phyloP scores from a whole-genome alignment of 192 early-diverging fungal species.

The Anaeromyces robustus region DNA sequence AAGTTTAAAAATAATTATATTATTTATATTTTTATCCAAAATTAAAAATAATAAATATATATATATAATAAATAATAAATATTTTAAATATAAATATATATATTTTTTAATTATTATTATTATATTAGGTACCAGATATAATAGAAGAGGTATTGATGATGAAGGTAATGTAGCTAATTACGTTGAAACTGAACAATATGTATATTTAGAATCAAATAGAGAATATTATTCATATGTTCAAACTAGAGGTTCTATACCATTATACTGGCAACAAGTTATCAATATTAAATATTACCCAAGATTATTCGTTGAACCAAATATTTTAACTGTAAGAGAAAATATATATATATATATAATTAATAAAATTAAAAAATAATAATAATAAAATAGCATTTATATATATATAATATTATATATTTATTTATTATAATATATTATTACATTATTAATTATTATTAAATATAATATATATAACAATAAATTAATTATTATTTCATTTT shows the following conservation, averaged over 20 bases:
- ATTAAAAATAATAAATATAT: no score
- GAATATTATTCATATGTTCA: conserved; percentile 70
- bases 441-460: conserved; percentile 9
- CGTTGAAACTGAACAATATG: conserved; percentile 92
- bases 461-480: no score
- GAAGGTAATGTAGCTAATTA: conserved; percentile 90
- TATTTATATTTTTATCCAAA: no score
- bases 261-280: conserved; percentile 84
- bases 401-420: background rate
- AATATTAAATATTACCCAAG: conserved; percentile 85
- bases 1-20: no score
- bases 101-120: background rate
- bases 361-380: background rate
- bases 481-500: no score
- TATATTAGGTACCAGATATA: conserved; percentile 71
- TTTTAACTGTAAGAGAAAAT: conserved; percentile 38
- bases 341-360: background rate
- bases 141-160: conserved; percentile 82
- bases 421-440: background rate
- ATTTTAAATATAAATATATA: background rate
- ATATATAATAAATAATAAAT: no score
- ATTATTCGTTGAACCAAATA: conserved; percentile 54
- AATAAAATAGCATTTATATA: background rate
- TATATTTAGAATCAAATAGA: conserved; percentile 34
- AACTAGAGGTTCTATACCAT: conserved; percentile 85